Evolutionary conservation across 2,329 filamentous ascomycete species (phyloP).

Genomic region (Venturia aucupariae): DNA sequence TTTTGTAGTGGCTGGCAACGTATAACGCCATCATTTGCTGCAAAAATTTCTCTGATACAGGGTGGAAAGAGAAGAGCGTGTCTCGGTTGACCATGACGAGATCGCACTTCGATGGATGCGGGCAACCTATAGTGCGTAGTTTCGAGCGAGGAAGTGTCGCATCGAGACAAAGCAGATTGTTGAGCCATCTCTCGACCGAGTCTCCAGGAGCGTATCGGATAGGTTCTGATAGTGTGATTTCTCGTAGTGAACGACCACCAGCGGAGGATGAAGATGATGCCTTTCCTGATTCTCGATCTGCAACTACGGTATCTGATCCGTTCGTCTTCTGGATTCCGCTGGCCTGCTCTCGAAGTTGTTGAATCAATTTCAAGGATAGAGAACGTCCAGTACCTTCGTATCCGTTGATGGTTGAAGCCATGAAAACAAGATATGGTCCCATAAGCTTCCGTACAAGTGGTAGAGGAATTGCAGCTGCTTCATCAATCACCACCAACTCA

Average conservation of each 20-base stretch:
- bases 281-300: slow-evolving; percentile 72
- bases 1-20: slow-evolving; percentile 96
- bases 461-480: slow-evolving; percentile 90
- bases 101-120: slow-evolving; percentile 85
- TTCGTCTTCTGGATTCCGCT: slow-evolving; percentile 49
- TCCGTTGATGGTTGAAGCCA: slow-evolving; percentile 98
- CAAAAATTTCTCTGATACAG: slow-evolving; percentile 91
- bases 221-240: slow-evolving; percentile 87
- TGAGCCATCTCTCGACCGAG: slow-evolving; percentile 91
- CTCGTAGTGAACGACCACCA: slow-evolving; percentile 69
- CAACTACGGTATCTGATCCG: slow-evolving; percentile 52
- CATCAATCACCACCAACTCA: slow-evolving; percentile 91
- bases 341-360: slow-evolving; percentile 91
- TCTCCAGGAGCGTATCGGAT: slow-evolving; percentile 92
- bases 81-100: slow-evolving; percentile 92
- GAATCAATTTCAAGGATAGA: slow-evolving; percentile 89
- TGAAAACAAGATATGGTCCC: slow-evolving; percentile 95
- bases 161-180: slow-evolving; percentile 85
- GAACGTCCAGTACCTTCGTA: slow-evolving; percentile 96
- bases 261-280: slow-evolving; percentile 27
- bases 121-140: slow-evolving; percentile 65
- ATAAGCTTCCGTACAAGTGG: slow-evolving; percentile 89
- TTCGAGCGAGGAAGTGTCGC: slow-evolving; percentile 76
- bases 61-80: slow-evolving; percentile 95
- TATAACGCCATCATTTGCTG: slow-evolving; percentile 98